These are phyloP conservation scores for Zalaria sp. DNA, from an alignment of 2,329 filamentous ascomycete genomes.

Conservation along the genomic window DNA sequence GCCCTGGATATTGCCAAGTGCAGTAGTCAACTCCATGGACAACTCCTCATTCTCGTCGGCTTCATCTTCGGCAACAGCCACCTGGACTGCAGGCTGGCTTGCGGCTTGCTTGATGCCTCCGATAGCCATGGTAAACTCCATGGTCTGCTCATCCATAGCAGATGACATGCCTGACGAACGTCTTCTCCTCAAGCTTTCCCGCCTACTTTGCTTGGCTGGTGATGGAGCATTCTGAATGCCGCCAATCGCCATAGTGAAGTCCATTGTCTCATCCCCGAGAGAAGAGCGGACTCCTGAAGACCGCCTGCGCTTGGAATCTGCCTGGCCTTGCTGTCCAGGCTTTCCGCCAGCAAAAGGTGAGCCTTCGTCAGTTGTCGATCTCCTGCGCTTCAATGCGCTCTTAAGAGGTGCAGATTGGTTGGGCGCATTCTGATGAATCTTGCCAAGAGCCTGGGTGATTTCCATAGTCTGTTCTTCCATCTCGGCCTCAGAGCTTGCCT, in stretches of 20 bases:
- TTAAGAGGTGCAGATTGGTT: conserved; percentile 15
- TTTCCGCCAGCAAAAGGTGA: conserved; percentile 12
- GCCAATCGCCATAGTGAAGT: conserved; percentile 23
- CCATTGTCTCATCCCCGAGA: conserved; percentile 27
- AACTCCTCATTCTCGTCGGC: conserved; percentile 31
- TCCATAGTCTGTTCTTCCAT: conserved; percentile 37
- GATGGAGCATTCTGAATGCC: conserved; percentile 12
- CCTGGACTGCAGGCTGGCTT: not conserved
- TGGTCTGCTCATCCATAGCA: conserved; percentile 32
- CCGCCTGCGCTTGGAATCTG: conserved; percentile 24
- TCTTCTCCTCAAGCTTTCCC: conserved; percentile 20
- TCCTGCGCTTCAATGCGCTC: conserved; percentile 26
- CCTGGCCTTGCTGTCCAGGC: conserved; percentile 14
- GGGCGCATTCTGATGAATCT: conserved; percentile 25
- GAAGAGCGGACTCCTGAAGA: conserved; percentile 20
- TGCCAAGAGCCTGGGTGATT: conserved; percentile 40
- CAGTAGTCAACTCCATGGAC: conserved; percentile 39
- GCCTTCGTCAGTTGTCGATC: conserved; percentile 23
- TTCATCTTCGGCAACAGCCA: conserved; percentile 11
- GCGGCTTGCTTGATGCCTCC: conserved; percentile 22
- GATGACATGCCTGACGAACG: conserved; percentile 19
- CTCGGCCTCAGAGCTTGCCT: conserved; percentile 19
- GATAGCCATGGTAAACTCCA: conserved; percentile 43
- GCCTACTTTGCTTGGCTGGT: conserved; percentile 12
- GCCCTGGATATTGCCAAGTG: conserved; percentile 31